Percentiles rank a stretch among this genome's conserved stretches.
These are phyloP conservation scores for Nakazawaea anatomiae DNA, from an alignment of 805 yeast species.

Conservation along the genomic window DNA sequence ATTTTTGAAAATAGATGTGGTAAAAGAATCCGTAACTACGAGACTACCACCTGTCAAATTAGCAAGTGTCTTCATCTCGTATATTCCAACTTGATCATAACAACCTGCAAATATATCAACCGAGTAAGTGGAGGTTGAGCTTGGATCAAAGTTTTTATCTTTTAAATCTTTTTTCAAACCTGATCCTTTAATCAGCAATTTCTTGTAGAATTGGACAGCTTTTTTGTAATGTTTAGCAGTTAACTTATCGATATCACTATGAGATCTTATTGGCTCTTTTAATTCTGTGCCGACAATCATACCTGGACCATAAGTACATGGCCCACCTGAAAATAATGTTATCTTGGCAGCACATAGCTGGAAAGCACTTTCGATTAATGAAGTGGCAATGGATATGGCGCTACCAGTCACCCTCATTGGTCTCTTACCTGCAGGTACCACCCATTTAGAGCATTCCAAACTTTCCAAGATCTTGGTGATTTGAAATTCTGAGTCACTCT, in stretches of 20 bases:
- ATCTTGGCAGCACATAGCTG: slow-evolving; percentile 86
- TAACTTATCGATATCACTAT: slow-evolving; percentile 92
- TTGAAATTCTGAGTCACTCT: slow-evolving; percentile 64
- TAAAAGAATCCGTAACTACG: slow-evolving; percentile 86
- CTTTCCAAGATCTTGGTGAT: slow-evolving; percentile 74
- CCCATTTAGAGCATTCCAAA: slow-evolving; percentile 63
- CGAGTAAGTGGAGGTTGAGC: slow-evolving; percentile 58
- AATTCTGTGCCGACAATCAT: slow-evolving; percentile 85
- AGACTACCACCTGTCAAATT: slow-evolving; percentile 88
- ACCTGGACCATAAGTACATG: slow-evolving; percentile 94
- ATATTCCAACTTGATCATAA: slow-evolving; percentile 92
- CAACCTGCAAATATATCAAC: slow-evolving; percentile 92
- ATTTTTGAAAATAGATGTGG: slow-evolving; percentile 91
- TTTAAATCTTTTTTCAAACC: slow-evolving; percentile 30
- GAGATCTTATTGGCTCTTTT: slow-evolving; percentile 96
- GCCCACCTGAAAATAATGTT: slow-evolving; percentile 89
- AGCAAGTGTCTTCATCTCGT: slow-evolving; percentile 84
- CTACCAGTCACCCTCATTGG: slow-evolving; percentile 91
- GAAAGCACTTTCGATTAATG: slow-evolving; percentile 74
- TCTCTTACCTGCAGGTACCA: slow-evolving; percentile 75
- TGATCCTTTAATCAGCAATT: slow-evolving; percentile 66
- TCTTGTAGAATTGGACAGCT: slow-evolving; percentile 77
- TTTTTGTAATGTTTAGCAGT: slow-evolving; percentile 81
- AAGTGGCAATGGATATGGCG: slow-evolving; percentile 80
- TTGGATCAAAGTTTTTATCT: slow-evolving; percentile 29